phyloP scores from a whole-genome alignment of 306 rosid species.

The Astragalus glycyphyllos region DNA sequence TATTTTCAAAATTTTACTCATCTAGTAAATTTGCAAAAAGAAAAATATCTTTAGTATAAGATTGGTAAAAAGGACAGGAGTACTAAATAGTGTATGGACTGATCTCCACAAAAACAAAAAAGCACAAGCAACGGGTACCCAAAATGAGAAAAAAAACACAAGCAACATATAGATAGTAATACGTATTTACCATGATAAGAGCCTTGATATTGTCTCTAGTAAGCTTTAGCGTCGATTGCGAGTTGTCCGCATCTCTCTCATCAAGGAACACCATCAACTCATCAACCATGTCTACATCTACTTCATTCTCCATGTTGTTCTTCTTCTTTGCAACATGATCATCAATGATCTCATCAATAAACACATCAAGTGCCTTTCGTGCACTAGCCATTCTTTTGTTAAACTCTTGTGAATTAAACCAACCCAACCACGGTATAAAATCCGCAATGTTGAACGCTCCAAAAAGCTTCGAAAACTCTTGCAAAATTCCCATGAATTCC shows the following conservation, averaged over 20 bases:
- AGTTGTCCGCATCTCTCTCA: constrained; percentile 41
- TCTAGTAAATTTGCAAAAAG: too few relatives aligned
- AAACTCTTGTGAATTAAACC: constrained; percentile 66
- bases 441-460: constrained; percentile 74
- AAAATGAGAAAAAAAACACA: background rate
- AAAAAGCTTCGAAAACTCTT: constrained; percentile 77
- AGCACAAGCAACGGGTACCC: background rate
- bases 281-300: constrained; percentile 73
- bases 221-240: constrained; percentile 50
- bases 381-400: constrained; percentile 55
- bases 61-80: too few relatives aligned
- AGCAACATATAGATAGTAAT: too few relatives aligned
- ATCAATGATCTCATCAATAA: constrained; percentile 68
- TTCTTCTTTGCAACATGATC: constrained; percentile 58
- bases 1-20: too few relatives aligned
- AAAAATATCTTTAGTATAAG: too few relatives aligned
- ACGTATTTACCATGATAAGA: constrained; percentile 64
- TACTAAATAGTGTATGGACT: too few relatives aligned
- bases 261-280: constrained; percentile 66
- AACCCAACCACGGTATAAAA: constrained; percentile 61
- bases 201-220: constrained; percentile 78
- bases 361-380: constrained; percentile 58
- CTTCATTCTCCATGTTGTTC: constrained; percentile 22
- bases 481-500: constrained; percentile 67
- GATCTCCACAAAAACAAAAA: background rate